A percentile compares a stretch with the other conserved stretches of the same genome.
Conservation (phyloP, 148 eudicot genomes). For the Vaccinium myrtillus region DNA sequence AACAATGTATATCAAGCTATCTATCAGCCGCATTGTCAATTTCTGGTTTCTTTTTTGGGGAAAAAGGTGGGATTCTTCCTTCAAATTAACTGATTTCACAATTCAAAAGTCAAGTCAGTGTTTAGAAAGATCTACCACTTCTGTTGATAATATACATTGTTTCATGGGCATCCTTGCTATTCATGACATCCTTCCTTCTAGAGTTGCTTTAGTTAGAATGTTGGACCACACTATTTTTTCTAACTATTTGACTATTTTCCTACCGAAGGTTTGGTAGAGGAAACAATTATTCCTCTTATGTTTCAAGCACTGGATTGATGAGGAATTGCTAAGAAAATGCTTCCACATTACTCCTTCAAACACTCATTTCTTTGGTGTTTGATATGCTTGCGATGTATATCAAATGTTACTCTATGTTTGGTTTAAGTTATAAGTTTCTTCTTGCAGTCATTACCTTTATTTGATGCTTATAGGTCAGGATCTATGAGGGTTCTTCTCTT, state of each 20-base stretch:
- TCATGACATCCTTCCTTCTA: not conserved
- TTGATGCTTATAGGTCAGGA: slow-evolving; percentile 51
- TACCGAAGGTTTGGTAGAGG: not conserved
- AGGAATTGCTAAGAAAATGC: not conserved
- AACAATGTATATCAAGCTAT: not conserved
- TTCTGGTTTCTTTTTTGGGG: not conserved
- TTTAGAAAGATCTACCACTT: not conserved
- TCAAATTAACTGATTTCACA: not conserved
- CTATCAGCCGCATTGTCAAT: not conserved
- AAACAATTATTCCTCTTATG: not conserved
- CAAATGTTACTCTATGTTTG: not conserved
- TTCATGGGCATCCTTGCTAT: not conserved
- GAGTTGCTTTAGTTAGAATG: not conserved
- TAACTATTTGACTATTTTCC: not conserved
- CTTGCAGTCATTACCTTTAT: slow-evolving; percentile 18
- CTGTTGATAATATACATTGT: not conserved
- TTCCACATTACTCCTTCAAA: not conserved
- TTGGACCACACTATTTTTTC: not conserved
- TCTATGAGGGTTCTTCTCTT: slow-evolving; percentile 56
- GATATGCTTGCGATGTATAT: not conserved
- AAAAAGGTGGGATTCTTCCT: not conserved
- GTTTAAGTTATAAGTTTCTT: slow-evolving; percentile 15
- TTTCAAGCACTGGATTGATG: not conserved
- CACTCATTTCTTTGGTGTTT: not conserved
- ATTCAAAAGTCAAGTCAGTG: not conserved